Evolutionary conservation across 495 filamentous ascomycete species (phyloP).

Genomic region (Usnea hakonensis): DNA sequence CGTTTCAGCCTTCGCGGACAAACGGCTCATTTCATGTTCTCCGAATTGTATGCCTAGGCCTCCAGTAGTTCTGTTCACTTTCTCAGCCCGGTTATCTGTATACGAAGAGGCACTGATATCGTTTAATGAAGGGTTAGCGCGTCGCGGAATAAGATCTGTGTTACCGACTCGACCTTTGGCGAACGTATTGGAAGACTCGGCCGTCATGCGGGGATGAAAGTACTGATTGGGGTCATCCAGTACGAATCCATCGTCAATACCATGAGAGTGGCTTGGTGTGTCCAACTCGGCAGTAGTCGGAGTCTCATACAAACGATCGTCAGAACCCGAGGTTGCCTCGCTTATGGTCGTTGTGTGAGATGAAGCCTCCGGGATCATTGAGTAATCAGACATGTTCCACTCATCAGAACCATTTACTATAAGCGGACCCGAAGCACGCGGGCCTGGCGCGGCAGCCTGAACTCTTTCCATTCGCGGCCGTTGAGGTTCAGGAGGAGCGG

Average conservation of each 20-base stretch:
- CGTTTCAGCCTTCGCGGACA: constrained; percentile 5
- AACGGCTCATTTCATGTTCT: constrained; percentile 16
- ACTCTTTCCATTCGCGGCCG: constrained; percentile 18
- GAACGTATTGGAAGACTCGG: constrained; percentile 28
- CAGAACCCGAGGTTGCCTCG: constrained; percentile 20
- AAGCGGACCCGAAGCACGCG: constrained; percentile 30
- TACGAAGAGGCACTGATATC: constrained; percentile 1
- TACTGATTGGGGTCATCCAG: constrained; percentile 9
- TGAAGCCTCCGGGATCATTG: constrained; percentile 14
- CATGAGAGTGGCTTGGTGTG: constrained; percentile 17
- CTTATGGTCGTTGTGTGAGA: constrained; percentile 17
- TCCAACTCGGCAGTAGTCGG: constrained; percentile 32
- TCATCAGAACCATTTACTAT: constrained; percentile 40
- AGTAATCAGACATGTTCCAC: constrained; percentile 21
- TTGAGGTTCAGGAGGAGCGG: constrained; percentile 16
- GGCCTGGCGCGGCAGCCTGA: constrained; percentile 10
- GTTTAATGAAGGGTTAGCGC: background rate
- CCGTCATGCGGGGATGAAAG: constrained; percentile 23
- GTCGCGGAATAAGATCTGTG: constrained; percentile 10
- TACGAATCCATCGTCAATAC: constrained; percentile 16
- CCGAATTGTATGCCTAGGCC: constrained; percentile 22
- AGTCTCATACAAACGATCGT: constrained; percentile 29
- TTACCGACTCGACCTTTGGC: constrained; percentile 25
- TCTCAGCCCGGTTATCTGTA: constrained; percentile 7
- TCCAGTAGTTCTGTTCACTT: constrained; percentile 5